Evolutionary conservation across 208 protist genomes (phyloP).

Genomic region (Leishmania gerbilli): DNA sequence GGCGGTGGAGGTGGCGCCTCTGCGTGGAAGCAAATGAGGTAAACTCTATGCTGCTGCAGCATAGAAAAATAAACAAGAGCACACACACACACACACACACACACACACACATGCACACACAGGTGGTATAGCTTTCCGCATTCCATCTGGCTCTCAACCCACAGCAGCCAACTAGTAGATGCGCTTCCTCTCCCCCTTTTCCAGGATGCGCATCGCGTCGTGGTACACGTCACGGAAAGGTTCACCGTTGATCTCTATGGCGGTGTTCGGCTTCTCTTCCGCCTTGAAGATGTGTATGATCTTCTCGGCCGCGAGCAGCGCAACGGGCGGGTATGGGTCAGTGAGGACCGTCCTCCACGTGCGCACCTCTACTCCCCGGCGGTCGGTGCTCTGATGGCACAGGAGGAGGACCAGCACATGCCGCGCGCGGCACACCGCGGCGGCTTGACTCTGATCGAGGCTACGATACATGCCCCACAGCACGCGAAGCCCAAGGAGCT

Average conservation of each 20-base stretch:
- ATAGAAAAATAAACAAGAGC: slow-evolving; percentile 7
- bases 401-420: slow-evolving; percentile 56
- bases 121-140: not conserved
- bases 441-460: slow-evolving; percentile 43
- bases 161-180: slow-evolving; percentile 8
- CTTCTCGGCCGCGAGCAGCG: slow-evolving; percentile 60
- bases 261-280: slow-evolving; percentile 24
- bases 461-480: slow-evolving; percentile 75
- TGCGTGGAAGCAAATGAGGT: not conserved
- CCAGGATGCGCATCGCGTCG: slow-evolving; percentile 22
- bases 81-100: not conserved
- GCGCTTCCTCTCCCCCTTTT: slow-evolving; percentile 27
- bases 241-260: slow-evolving; percentile 15
- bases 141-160: too few relatives aligned
- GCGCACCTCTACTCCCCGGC: slow-evolving; percentile 33
- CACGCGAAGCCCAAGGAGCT: slow-evolving; percentile 50
- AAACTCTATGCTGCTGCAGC: not conserved
- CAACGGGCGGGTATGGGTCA: slow-evolving; percentile 63
- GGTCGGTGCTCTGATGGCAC: slow-evolving; percentile 19
- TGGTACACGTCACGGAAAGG: slow-evolving; percentile 19
- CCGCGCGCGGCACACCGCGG: slow-evolving; percentile 58
- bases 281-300: slow-evolving; percentile 31
- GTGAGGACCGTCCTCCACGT: slow-evolving; percentile 57
- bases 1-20: not conserved
- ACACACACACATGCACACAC: not conserved